These are phyloP conservation scores for Barbarea vulgaris DNA, from an alignment of 345 rosid species.

Conservation along the genomic window DNA sequence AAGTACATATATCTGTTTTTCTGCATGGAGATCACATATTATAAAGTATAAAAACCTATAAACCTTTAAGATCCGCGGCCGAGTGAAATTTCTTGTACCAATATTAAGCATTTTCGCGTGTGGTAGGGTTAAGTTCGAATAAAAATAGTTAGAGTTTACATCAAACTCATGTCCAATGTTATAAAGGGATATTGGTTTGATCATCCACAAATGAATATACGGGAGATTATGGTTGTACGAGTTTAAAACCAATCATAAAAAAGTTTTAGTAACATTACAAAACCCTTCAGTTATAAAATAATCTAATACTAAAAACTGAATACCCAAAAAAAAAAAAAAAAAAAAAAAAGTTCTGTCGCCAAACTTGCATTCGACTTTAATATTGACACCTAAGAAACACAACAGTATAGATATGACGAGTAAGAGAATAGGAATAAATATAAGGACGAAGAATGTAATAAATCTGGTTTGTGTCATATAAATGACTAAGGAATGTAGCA, in stretches of 20 bases:
- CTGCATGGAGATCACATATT: constrained; percentile 28
- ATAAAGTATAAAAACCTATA: not conserved
- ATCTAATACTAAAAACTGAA: too few relatives aligned
- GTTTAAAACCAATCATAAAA: too few relatives aligned
- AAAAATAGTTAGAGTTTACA: too few relatives aligned
- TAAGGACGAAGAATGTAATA: constrained; percentile 16
- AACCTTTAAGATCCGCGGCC: not conserved
- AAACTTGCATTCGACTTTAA: not conserved
- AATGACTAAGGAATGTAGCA: constrained; percentile 41
- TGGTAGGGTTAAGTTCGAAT: not conserved
- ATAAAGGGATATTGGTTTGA: too few relatives aligned
- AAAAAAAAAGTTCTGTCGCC: not conserved
- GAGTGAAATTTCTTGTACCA: not conserved
- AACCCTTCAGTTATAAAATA: too few relatives aligned
- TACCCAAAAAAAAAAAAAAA: too few relatives aligned
- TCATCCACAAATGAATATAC: too few relatives aligned
- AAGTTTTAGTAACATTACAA: too few relatives aligned
- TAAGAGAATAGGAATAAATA: constrained; percentile 28
- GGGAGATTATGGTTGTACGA: too few relatives aligned
- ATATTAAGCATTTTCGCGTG: not conserved
- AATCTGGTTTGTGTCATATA: constrained; percentile 12
- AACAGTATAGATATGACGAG: constrained; percentile 2
- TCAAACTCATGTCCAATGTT: too few relatives aligned
- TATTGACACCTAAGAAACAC: not conserved
- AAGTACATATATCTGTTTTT: not conserved